Percentiles rank a stretch among this genome's conserved stretches.
These are phyloP conservation scores for Nemania diffusa DNA, from an alignment of 2,329 filamentous ascomycete species.

Conservation along the genomic window DNA sequence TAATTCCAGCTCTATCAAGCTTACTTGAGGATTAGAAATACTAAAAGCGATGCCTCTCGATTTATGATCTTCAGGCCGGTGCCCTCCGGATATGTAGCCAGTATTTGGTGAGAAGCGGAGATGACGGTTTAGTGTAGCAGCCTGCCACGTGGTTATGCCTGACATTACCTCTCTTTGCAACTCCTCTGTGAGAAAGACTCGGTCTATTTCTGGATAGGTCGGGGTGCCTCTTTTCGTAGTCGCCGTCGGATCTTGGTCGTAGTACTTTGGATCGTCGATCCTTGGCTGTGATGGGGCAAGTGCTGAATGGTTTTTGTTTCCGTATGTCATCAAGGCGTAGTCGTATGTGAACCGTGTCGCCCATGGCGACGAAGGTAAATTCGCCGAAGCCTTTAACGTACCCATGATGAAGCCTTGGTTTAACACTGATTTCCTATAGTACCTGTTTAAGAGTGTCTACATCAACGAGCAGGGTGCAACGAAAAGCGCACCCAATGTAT, in stretches of 20 bases:
- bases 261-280: slow-evolving; percentile 26
- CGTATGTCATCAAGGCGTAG: neutral
- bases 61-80: neutral
- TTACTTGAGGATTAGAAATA: no score
- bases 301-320: slow-evolving; percentile 10
- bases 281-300: slow-evolving; percentile 1
- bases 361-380: slow-evolving; percentile 23
- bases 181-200: neutral
- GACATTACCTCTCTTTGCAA: neutral
- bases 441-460: no score
- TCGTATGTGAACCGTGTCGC: neutral
- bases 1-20: neutral
- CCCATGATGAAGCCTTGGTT: neutral
- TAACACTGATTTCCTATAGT: no score
- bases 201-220: neutral
- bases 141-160: slow-evolving; percentile 12
- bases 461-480: no score
- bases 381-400: neutral
- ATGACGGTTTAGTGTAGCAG: slow-evolving; percentile 2
- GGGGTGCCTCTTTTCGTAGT: neutral
- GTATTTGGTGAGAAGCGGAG: neutral
- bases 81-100: slow-evolving; percentile 10
- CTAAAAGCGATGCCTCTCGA: neutral
- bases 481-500: no score
- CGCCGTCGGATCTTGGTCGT: slow-evolving; percentile 6